Evolutionary conservation across 2,329 filamentous ascomycete genomes (phyloP), one percentile per base, ranked within the genome.

Genomic region (Aureobasidium musti): DNA sequence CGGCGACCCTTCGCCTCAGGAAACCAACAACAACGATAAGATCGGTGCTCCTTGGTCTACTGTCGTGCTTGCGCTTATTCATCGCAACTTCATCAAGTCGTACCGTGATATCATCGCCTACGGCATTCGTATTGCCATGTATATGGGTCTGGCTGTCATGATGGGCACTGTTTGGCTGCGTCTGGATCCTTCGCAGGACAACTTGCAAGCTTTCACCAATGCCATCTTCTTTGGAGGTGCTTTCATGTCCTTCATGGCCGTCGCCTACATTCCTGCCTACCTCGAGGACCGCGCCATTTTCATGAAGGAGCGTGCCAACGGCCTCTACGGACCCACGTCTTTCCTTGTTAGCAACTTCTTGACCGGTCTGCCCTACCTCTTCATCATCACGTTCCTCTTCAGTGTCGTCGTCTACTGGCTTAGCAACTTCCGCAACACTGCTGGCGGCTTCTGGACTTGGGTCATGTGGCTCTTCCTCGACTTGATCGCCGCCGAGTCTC

Each of bases 101-200:
- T 91, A 93, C 76, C 87, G 92, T 30, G 92, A 96, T 74, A 83
- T 96, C 7, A 86, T 96, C 61, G 91, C 89, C 0, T 96, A 96
- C 73, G 90, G 89, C 0, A 91, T 95, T 71, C 86, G 92, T 3
- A 82, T 95, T 49, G 88, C 85, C 47, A 96, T 96, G 91, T 95
- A 96, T 76, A 82, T 89, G 68, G 86, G 86, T 78, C 82, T 96
- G 19, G 91, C 91, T 1, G 86, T 95, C 71, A 89, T 95, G 85
- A 92, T 94, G 89, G 91, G 92, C 5, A 96, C 92, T 0, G 90
- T 96, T 14, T 96, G 91, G 88, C 79, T 96, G 17, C 86, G 91
- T 6, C 82, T 96, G 2, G 79, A 83, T 4, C 82, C 88, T 0
- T 79, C 82, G 0, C 91, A 96, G 74, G 80, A 83, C 66, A 89